Conservation (phyloP, 176 grass and related monocot species). For the Cenchrus purpureus region DNA sequence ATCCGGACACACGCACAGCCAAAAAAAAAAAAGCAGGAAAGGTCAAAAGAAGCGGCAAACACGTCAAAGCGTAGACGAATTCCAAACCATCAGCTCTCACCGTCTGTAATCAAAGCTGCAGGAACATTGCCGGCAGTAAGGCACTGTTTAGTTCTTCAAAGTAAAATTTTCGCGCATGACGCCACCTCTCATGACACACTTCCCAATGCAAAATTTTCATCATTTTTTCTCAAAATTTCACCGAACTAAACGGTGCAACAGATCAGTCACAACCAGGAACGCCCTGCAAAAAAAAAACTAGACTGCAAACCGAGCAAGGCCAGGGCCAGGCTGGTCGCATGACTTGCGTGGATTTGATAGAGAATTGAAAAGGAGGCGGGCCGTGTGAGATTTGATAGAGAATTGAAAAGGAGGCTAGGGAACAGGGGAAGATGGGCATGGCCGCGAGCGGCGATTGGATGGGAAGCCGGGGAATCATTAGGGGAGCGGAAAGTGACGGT, state of each 20-base stretch:
- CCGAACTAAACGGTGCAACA: neutral
- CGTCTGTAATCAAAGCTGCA: neutral
- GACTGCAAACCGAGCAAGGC: neutral
- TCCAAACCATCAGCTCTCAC: neutral
- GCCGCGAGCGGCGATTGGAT: slow-evolving; percentile 40
- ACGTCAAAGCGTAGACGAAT: neutral
- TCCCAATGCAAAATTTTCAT: too few species aligned
- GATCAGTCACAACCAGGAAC: neutral
- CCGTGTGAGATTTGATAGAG: too few species aligned
- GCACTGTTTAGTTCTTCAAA: too few species aligned
- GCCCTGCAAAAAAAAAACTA: neutral
- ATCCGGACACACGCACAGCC: neutral
- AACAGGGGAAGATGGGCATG: slow-evolving; percentile 28
- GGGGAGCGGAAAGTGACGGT: slow-evolving; percentile 50
- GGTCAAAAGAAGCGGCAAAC: neutral
- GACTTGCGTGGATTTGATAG: neutral
- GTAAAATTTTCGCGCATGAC: too few species aligned
- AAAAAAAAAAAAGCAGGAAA: neutral
- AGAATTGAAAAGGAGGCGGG: slow-evolving; percentile 11
- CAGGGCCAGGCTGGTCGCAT: neutral
- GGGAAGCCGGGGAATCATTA: slow-evolving; percentile 47
- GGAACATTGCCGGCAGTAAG: neutral
- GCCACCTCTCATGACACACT: too few species aligned
- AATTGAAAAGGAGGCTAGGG: too few species aligned
- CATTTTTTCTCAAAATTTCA: too few species aligned